phyloP scores from a whole-genome alignment of 2,329 filamentous ascomycete genomes.

The Helotiales sp. region DNA sequence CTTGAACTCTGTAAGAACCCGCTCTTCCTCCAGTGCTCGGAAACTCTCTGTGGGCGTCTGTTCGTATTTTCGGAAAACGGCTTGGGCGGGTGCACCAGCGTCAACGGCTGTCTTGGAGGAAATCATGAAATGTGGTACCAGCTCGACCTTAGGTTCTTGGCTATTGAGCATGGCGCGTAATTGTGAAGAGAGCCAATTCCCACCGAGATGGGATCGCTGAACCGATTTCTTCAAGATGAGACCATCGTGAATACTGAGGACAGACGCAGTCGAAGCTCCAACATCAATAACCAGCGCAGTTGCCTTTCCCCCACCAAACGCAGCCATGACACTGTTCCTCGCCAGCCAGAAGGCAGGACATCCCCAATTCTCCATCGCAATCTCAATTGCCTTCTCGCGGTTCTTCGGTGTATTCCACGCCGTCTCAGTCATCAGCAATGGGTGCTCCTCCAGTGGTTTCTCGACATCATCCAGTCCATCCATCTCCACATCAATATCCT shows the following conservation, averaged over 20 bases:
- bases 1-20: constrained; percentile 94
- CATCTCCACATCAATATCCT: constrained; percentile 61
- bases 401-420: constrained; percentile 89
- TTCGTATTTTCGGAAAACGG: constrained; percentile 72
- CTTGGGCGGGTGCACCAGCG: constrained; percentile 79
- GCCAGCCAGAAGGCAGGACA: constrained; percentile 94
- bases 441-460: constrained; percentile 86
- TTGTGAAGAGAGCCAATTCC: constrained; percentile 88
- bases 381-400: constrained; percentile 91
- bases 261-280: constrained; percentile 84
- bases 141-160: constrained; percentile 70
- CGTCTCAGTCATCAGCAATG: constrained; percentile 90
- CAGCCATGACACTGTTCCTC: constrained; percentile 84
- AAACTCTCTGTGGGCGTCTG: constrained; percentile 70
- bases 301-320: constrained; percentile 91
- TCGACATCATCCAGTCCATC: constrained; percentile 64
- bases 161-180: constrained; percentile 79
- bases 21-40: constrained; percentile 85
- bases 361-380: constrained; percentile 97
- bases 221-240: constrained; percentile 92
- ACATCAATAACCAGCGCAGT: constrained; percentile 92
- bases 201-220: constrained; percentile 82
- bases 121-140: constrained; percentile 87
- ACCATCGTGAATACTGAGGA: constrained; percentile 92
- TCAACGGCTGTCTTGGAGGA: constrained; percentile 88